A percentile compares a stretch with the other conserved stretches of the same genome.
Evolutionary conservation across 2,329 filamentous ascomycete genomes (phyloP).

Genomic region (Calonectria hawksworthii): DNA sequence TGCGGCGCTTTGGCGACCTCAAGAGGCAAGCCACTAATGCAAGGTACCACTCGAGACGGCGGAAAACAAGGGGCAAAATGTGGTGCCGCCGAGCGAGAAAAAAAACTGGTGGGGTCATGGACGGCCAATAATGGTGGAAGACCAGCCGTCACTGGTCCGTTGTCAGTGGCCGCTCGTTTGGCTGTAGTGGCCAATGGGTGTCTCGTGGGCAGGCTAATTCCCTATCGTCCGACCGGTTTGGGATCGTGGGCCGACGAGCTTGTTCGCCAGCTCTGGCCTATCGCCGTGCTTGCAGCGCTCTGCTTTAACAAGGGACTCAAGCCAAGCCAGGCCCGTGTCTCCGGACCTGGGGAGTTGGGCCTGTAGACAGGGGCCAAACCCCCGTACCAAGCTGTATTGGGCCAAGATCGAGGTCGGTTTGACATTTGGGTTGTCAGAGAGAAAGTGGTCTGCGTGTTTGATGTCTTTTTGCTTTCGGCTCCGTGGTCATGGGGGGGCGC

Average conservation of each 20-base stretch:
- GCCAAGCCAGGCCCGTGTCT: slow-evolving; percentile 3
- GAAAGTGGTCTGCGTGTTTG: slow-evolving; percentile 1
- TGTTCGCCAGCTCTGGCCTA: slow-evolving; percentile 13
- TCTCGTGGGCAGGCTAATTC: slow-evolving; percentile 13
- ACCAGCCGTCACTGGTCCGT: slow-evolving; percentile 39
- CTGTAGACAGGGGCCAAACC: slow-evolving; percentile 6
- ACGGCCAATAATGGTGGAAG: slow-evolving; percentile 28
- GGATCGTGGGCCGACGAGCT: slow-evolving; percentile 18
- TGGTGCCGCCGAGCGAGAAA: slow-evolving; percentile 12
- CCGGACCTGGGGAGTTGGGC: slow-evolving; percentile 4
- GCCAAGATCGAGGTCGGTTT: slow-evolving; percentile 11
- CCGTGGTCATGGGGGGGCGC: slow-evolving; percentile 11
- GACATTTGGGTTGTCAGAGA: slow-evolving; percentile 12
- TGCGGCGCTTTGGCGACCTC: slow-evolving; percentile 10
- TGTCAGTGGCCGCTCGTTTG: slow-evolving; percentile 28
- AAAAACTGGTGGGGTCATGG: slow-evolving; percentile 38
- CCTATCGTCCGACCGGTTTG: neutral
- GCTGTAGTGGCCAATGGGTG: slow-evolving; percentile 10
- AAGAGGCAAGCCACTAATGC: slow-evolving; percentile 22
- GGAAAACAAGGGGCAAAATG: slow-evolving; percentile 11
- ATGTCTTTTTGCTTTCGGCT: neutral
- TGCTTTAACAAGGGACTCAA: slow-evolving; percentile 1
- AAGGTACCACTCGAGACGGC: slow-evolving; percentile 18
- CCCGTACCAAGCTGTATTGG: slow-evolving; percentile 16
- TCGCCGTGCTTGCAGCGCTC: neutral